Conservation (phyloP, 495 filamentous ascomycete species). For the Collariella sp. region DNA sequence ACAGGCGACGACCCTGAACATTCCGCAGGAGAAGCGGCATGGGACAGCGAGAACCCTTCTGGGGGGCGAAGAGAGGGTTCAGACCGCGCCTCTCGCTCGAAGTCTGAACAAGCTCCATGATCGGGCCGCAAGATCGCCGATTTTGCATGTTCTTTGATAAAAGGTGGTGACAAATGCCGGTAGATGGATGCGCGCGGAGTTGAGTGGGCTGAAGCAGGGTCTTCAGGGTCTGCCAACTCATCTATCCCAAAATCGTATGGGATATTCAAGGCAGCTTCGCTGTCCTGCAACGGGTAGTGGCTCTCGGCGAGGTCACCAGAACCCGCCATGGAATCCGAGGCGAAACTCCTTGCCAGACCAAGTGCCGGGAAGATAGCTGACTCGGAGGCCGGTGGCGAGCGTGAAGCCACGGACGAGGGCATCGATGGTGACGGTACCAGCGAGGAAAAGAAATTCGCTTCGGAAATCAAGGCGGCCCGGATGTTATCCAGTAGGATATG, state of each 20-base stretch:
- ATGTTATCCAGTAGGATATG: conserved; percentile 55
- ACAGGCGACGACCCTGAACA: conserved; percentile 10
- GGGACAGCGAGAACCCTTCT: conserved; percentile 6
- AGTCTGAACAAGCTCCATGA: conserved; percentile 24
- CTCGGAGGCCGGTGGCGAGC: conserved; percentile 28
- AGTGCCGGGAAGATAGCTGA: conserved; percentile 13
- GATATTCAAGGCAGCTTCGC: conserved; percentile 43
- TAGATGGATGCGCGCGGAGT: conserved; percentile 39
- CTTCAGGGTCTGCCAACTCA: conserved; percentile 14
- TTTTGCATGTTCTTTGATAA: conserved; percentile 22
- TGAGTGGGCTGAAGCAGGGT: conserved; percentile 31
- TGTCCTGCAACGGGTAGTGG: conserved; percentile 32
- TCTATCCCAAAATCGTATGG: conserved; percentile 36
- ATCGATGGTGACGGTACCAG: conserved; percentile 52
- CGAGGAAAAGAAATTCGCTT: conserved; percentile 62
- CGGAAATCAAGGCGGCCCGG: conserved; percentile 58
- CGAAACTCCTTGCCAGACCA: conserved; percentile 14
- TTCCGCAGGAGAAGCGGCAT: conserved; percentile 13
- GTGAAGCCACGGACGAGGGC: conserved; percentile 51
- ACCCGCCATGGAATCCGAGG: conserved; percentile 12
- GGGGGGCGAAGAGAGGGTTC: conserved; percentile 30
- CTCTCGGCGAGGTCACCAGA: conserved; percentile 25
- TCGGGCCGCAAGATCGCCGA: conserved; percentile 27
- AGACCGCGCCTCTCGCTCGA: conserved; percentile 26
- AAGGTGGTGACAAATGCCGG: conserved; percentile 14